These are phyloP conservation scores for Glonium stellatum DNA, from an alignment of 495 filamentous ascomycete species.

Conservation along the genomic window DNA sequence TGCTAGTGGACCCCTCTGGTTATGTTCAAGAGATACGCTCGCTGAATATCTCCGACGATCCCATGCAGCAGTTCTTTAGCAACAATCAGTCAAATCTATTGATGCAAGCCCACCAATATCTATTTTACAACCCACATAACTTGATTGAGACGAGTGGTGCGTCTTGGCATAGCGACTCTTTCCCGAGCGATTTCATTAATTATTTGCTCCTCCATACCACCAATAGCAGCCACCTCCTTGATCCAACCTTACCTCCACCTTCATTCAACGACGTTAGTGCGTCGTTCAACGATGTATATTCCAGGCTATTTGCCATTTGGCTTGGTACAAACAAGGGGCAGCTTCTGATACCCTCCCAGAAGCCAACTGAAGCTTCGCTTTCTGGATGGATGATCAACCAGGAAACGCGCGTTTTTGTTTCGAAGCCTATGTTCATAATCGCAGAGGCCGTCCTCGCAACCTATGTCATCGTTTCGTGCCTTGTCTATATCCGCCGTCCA, in stretches of 20 bases:
- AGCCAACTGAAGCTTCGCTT: background rate
- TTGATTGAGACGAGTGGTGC: background rate
- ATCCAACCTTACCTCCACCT: conserved; percentile 30
- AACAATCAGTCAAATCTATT: too few relatives aligned
- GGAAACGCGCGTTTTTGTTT: conserved; percentile 38
- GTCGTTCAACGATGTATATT: conserved; percentile 26
- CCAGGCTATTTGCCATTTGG: conserved; percentile 34
- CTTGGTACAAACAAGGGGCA: conserved; percentile 29
- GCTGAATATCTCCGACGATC: background rate
- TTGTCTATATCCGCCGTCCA: conserved; percentile 33
- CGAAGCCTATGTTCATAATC: conserved; percentile 31
- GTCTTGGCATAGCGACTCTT: conserved; percentile 37
- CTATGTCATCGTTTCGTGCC: conserved; percentile 34
- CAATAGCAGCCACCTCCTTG: conserved; percentile 28
- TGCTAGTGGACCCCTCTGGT: conserved; percentile 32
- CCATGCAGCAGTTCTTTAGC: background rate
- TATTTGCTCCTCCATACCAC: conserved; percentile 28
- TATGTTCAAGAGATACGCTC: conserved; percentile 7
- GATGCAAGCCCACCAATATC: conserved; percentile 1
- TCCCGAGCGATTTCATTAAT: conserved; percentile 35
- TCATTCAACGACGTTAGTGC: conserved; percentile 19
- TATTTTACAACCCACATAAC: background rate
- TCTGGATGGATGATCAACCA: background rate
- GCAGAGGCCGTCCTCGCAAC: conserved; percentile 31
- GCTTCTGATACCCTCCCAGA: conserved; percentile 19